Base-by-base conservation (phyloP, 768 basidiomycete species). In the Boletus fagicola region DNA sequence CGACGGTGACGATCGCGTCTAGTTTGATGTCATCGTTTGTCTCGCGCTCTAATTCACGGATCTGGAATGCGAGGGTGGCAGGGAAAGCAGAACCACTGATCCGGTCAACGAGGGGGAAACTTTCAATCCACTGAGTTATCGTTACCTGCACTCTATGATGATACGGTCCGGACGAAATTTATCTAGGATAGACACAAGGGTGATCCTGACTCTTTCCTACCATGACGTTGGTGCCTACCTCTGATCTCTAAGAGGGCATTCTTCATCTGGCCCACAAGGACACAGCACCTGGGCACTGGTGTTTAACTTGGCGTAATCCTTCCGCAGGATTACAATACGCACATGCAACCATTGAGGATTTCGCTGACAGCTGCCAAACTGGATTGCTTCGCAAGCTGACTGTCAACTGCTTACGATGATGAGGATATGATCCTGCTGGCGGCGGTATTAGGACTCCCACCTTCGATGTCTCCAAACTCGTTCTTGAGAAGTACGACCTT, bases 261-360 rank as follows among this genome's bases (percentile, higher is more conserved):
- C 73, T 94, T 87, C 87, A 98, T 95, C 68, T 95, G 91, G 2
- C 95, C 95, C 20, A 97, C 93, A 38, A 97, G 83, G 2, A 96
- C 90, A 66, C 94, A 95, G 65, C 94, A 95, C 84, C 92, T 94
- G 20, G 20, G 12, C 16, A 13, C 4, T 33, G 38, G 44, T 28
- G 36, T 30, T 59, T 28, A 58, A 36, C 31, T n/a, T 8, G n/a
- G 24, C 15, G 42, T 49, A 31, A 36, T 36, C 39, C 12, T 11
- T 10, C 31, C 20, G 9, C 15, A 18, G 38, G 51, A 18, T 43
- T 20, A 49, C 56, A 71, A 36, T 20, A 60, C 65, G 71, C 63
- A 94, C 94, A 96, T 85, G 80, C 94, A 97, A n/a, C 94, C 94
- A 72, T 96, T 97, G 61, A 94, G 72, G 51, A 98, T 97, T 72